Evolutionary conservation across 495 filamentous ascomycete genomes (phyloP).

Genomic region (Neurospora sp.): DNA sequence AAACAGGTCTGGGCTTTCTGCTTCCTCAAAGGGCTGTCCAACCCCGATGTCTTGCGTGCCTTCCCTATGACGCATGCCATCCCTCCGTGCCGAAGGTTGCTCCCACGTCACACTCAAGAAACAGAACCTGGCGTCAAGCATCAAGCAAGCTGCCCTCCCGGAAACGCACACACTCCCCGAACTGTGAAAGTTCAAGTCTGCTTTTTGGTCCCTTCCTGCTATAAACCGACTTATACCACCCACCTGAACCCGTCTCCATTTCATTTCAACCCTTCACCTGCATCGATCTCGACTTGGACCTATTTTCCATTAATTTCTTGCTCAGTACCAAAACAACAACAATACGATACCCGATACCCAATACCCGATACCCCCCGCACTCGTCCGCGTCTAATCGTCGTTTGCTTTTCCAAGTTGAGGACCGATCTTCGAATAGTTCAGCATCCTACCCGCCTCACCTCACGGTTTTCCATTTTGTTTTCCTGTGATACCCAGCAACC

Average conservation of each 20-base stretch:
- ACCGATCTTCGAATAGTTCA: not conserved
- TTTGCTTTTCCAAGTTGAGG: not conserved
- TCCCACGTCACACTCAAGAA: slow-evolving; percentile 3
- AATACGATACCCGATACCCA: not conserved
- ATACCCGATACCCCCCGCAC: not conserved
- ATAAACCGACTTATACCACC: slow-evolving; percentile 7
- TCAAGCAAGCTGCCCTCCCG: not conserved
- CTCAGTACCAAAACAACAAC: not conserved
- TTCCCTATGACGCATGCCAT: slow-evolving; percentile 15
- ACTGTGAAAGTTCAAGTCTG: not conserved
- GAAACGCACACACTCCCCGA: not conserved
- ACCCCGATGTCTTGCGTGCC: slow-evolving; percentile 1
- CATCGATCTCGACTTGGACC: not conserved
- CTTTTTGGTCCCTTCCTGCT: slow-evolving; percentile 1
- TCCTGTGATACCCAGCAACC: slow-evolving; percentile 5
- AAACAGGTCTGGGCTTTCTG: not conserved
- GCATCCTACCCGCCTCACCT: not conserved
- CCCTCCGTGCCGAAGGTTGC: not conserved
- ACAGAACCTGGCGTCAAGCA: not conserved
- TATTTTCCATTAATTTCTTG: not conserved
- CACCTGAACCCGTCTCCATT: not conserved
- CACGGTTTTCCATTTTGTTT: slow-evolving; percentile 1
- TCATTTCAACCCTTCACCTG: not conserved
- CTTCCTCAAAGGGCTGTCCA: not conserved
- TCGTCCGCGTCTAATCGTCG: not conserved